Evolutionary conservation across 2,329 filamentous ascomycete genomes (phyloP), one percentile per base, ranked within the genome.

Genomic region (Chaetomium sp.): DNA sequence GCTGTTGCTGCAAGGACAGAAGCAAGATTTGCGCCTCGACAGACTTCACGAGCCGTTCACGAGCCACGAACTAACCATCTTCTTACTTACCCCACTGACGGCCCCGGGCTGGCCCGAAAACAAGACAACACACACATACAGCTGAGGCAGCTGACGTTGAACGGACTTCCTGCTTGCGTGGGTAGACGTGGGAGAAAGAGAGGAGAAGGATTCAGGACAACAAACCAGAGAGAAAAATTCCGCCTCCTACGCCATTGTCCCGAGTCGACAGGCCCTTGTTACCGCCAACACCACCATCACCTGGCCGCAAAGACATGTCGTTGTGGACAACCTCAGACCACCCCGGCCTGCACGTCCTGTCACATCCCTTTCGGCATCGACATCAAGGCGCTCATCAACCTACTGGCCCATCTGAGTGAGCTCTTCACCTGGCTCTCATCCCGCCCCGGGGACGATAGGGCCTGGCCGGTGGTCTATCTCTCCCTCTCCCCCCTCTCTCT

Each of bases 211-310:
- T 27, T 27, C 19, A 27, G 19, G 19, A 27, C 19, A 27, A 27
- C 19, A 27, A 27, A 27, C 49, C 34, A 5, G 10, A n/a, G 14
- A 41, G n/a, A 49, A 49, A 33, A 51, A 48, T 27, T 27, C 19
- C 19, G 57, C 54, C 57, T 54, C 51, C 49, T 59, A 54, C 57
- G 54, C 54, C 57, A 56, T 56, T 19, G 54, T 11, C 35, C 38
- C 40, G 41, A 44, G 14, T 34, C 41, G 27, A 32, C 42, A 6
- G 42, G 38, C 46, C 42, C 45, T 45, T 34, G n/a, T 48, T 38
- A 19, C 52, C 38, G 19, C 45, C 43, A 33, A 37, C 52, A 48
- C 45, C 48, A 42, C 33, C 47, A 41, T 42, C 33, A 14, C 52
- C 51, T 44, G 42, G 37, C 32, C 6, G 9, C 37, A 47, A 12